phyloP scores from a whole-genome alignment of 495 filamentous ascomycete genomes.

The Achaetomiella virescens region DNA sequence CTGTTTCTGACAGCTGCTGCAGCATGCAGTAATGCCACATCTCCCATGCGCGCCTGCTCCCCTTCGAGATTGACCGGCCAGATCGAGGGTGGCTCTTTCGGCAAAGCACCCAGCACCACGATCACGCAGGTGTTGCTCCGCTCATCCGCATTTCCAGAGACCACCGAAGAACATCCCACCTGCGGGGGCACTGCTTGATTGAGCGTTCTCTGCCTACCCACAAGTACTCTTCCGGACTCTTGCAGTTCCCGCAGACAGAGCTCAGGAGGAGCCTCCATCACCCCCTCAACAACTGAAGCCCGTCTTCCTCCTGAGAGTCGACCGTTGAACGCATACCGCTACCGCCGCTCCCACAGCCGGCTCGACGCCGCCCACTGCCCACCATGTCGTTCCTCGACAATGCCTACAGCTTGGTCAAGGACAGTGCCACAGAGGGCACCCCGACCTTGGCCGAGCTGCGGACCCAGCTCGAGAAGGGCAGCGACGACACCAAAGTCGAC shows the following conservation, averaged over 20 bases:
- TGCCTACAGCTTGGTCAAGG: constrained; percentile 91
- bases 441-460: constrained; percentile 86
- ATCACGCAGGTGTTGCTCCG: constrained; percentile 22
- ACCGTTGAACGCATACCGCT: background rate
- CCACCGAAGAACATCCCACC: constrained; percentile 8
- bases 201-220: too few species aligned
- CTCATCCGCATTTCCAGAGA: constrained; percentile 18
- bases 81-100: constrained; percentile 19
- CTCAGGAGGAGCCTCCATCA: constrained; percentile 2
- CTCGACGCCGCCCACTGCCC: constrained; percentile 28
- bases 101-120: constrained; percentile 12
- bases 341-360: constrained; percentile 6
- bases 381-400: constrained; percentile 94
- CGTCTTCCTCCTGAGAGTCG: background rate
- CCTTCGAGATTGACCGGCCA: constrained; percentile 26
- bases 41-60: constrained; percentile 22
- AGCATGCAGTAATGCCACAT: constrained; percentile 33
- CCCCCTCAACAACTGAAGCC: constrained; percentile 15
- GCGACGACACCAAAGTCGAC: constrained; percentile 92
- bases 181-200: constrained; percentile 8
- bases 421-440: constrained; percentile 81
- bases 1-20: constrained; percentile 7
- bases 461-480: constrained; percentile 94
- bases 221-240: too few species aligned
- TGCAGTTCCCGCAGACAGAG: background rate